phyloP scores from a whole-genome alignment of 352 stramenopile species.

The Globisporangium nodosum region DNA sequence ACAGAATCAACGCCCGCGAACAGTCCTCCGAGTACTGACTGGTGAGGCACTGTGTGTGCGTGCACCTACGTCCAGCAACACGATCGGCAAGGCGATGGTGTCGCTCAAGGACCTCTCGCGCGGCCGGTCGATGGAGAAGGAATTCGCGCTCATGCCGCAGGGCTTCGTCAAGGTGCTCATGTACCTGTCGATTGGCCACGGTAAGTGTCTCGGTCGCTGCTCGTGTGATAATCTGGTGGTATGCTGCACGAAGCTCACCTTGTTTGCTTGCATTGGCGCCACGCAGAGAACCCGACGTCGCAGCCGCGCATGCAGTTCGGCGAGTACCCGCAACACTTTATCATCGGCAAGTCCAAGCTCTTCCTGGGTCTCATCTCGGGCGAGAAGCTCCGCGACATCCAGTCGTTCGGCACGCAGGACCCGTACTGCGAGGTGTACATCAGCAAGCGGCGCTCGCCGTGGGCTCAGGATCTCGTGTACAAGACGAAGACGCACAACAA shows the following conservation, averaged over 20 bases:
- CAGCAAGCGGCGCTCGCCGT: conserved; percentile 36
- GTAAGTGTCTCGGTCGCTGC: conserved; percentile 15
- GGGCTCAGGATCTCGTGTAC: conserved; percentile 54
- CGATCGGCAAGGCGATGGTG: conserved; percentile 67
- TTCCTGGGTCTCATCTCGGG: conserved; percentile 59
- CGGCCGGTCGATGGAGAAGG: conserved; percentile 73
- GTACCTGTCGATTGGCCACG: conserved; percentile 65
- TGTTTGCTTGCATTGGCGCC: background rate
- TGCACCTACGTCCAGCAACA: conserved; percentile 28
- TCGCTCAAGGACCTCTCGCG: conserved; percentile 63
- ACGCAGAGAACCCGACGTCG: conserved; percentile 61
- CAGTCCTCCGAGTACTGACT: too few relatives aligned
- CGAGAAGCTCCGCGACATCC: conserved; percentile 70
- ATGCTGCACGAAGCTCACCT: background rate
- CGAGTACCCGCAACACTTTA: conserved; percentile 72
- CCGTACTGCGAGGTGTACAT: conserved; percentile 70
- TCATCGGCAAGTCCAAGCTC: conserved; percentile 66
- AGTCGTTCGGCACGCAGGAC: conserved; percentile 74
- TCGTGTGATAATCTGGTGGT: background rate
- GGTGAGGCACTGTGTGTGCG: background rate
- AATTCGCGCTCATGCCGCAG: conserved; percentile 66
- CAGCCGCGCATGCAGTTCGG: conserved; percentile 59
- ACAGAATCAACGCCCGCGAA: background rate
- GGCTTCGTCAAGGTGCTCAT: conserved; percentile 63
- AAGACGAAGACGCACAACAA: conserved; percentile 73